A percentile compares a stretch with the other conserved stretches of the same genome.
Evolutionary conservation across 352 stramenopile species (phyloP).

Genomic region (Globisporangium heterothallicum): DNA sequence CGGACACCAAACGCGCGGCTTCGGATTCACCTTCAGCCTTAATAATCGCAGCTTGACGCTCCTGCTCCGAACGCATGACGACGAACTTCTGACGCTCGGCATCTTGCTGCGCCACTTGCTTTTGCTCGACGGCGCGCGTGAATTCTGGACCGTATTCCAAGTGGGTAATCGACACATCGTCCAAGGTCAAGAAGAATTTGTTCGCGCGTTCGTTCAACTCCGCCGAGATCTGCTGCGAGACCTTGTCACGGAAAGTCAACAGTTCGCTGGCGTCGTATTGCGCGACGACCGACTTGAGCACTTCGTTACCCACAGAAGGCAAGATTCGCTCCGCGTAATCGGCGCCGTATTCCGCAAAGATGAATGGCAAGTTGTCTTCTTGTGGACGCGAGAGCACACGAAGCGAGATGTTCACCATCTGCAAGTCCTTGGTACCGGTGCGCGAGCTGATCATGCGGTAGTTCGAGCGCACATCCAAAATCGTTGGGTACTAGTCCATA

Average conservation of each 20-base stretch:
- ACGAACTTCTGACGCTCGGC: constrained; percentile 99
- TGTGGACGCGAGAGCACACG: constrained; percentile 94
- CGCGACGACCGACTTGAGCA: constrained; percentile 92
- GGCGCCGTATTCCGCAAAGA: constrained; percentile 96
- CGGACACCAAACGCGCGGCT: constrained; percentile 96
- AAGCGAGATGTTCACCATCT: constrained; percentile 99
- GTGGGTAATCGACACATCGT: constrained; percentile 99
- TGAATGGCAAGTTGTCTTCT: constrained; percentile 91
- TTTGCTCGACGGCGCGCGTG: constrained; percentile 99
- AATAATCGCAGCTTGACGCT: constrained; percentile 90
- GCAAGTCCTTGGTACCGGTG: constrained; percentile 99
- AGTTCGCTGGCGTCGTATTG: constrained; percentile 99
- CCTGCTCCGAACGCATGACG: constrained; percentile 98
- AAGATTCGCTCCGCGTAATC: constrained; percentile 99
- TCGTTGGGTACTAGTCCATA: constrained; percentile 94
- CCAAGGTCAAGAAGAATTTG: constrained; percentile 98
- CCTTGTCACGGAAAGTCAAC: constrained; percentile 97
- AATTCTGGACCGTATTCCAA: constrained; percentile 99
- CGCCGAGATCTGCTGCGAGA: constrained; percentile 95
- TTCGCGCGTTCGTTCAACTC: constrained; percentile 95
- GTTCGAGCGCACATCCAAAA: constrained; percentile 98
- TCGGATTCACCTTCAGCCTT: constrained; percentile 97
- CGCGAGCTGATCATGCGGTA: constrained; percentile 95
- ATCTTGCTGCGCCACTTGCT: constrained; percentile 99
- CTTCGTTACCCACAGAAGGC: constrained; percentile 97